A percentile compares a stretch with the other conserved stretches of the same genome.
These are phyloP conservation scores for Aspergillus homomorphus DNA, from an alignment of 495 filamentous ascomycete species.

Conservation along the genomic window DNA sequence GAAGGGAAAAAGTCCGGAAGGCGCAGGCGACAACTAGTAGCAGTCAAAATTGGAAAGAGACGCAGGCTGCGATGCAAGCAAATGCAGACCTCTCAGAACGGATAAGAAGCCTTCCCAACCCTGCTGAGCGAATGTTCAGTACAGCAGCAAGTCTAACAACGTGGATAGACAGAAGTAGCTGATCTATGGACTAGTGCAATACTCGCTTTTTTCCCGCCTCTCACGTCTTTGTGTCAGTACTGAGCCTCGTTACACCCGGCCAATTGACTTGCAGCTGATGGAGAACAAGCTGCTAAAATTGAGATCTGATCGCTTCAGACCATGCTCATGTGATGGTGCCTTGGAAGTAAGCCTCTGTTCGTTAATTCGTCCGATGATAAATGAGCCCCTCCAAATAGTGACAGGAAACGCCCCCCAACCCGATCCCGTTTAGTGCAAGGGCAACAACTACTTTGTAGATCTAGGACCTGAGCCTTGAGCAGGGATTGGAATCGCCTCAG, in stretches of 20 bases:
- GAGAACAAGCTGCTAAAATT: constrained; percentile 13
- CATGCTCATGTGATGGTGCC: constrained; percentile 16
- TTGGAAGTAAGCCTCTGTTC: constrained; percentile 6
- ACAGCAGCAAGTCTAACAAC: neutral
- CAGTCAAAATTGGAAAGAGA: constrained; percentile 1
- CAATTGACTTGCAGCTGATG: constrained; percentile 12
- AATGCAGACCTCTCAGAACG: constrained; percentile 10
- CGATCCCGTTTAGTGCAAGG: constrained; percentile 25
- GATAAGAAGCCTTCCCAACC: constrained; percentile 5
- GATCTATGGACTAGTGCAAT: constrained; percentile 7
- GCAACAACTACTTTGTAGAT: constrained; percentile 11
- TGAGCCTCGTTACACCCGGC: constrained; percentile 16
- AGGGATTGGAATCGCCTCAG: constrained; percentile 32
- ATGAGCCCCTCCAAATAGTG: constrained; percentile 14
- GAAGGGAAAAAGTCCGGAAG: constrained; percentile 7
- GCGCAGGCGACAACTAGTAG: neutral
- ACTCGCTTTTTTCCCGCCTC: constrained; percentile 2
- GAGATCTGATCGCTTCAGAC: constrained; percentile 1
- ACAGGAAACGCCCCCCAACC: constrained; percentile 17
- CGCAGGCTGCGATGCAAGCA: constrained; percentile 1
- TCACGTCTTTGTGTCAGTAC: constrained; percentile 5
- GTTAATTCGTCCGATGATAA: constrained; percentile 7
- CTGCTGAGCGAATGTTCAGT: neutral
- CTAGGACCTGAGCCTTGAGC: constrained; percentile 23
- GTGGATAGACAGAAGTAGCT: constrained; percentile 5